A percentile compares a stretch with the other conserved stretches of the same genome.
phyloP scores from a whole-genome alignment of 2,329 filamentous ascomycete species.

The Neophaeococcomyces aloes region DNA sequence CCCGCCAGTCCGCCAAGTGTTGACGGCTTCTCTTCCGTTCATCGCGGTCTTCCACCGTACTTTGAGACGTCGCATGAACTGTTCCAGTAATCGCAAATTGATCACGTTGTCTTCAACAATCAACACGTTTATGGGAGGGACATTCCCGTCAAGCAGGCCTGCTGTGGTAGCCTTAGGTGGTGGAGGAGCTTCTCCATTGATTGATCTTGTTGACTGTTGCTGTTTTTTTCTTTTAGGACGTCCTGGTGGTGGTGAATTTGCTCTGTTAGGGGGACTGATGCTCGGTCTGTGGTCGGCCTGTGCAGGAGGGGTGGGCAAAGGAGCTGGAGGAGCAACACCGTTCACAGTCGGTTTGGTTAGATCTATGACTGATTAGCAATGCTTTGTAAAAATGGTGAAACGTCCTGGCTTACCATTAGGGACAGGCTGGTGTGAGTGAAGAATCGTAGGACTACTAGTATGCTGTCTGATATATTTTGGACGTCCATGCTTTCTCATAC shows the following conservation, averaged over 20 bases:
- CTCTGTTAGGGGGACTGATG: conserved; percentile 40
- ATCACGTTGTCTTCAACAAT: conserved; percentile 99
- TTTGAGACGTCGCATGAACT: conserved; percentile 90
- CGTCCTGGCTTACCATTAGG: conserved; percentile 25
- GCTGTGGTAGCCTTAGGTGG: conserved; percentile 36
- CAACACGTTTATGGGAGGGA: conserved; percentile 91
- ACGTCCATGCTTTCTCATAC: conserved; percentile 47
- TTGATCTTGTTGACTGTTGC: conserved; percentile 21
- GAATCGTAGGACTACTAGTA: conserved; percentile 68
- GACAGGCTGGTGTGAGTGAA: conserved; percentile 39
- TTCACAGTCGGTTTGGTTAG: conserved; percentile 32
- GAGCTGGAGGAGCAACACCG: conserved; percentile 33
- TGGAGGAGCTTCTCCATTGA: conserved; percentile 24
- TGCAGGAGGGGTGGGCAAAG: conserved; percentile 46
- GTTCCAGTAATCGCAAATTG: conserved; percentile 84
- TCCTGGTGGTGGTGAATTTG: conserved; percentile 39
- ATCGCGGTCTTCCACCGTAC: conserved; percentile 96
- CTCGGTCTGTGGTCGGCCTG: conserved; percentile 31
- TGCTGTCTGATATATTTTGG: conserved; percentile 59
- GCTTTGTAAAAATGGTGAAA: conserved; percentile 16
- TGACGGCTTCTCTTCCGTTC: conserved; percentile 86
- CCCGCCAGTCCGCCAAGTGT: conserved; percentile 82
- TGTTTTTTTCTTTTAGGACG: conserved; percentile 40
- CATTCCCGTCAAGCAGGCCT: conserved; percentile 64
- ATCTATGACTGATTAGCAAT: conserved; percentile 29